These are phyloP conservation scores for Ceratobasidium sp. DNA, from an alignment of 1,284 basidiomycete species.

Conservation along the genomic window DNA sequence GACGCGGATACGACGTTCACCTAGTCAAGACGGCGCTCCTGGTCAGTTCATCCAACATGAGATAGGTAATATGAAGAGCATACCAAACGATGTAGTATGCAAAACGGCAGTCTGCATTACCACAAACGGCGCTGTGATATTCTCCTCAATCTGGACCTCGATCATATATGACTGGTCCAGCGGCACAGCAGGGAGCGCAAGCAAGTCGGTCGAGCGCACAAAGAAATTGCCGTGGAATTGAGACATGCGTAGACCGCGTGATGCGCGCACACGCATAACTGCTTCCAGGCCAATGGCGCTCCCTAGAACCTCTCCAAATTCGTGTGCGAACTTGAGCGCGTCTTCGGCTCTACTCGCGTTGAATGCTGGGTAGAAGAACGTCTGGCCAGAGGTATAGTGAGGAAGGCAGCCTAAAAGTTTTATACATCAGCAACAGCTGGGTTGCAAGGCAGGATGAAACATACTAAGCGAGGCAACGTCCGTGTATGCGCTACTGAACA, in stretches of 20 bases:
- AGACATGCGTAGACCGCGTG: constrained; percentile 93
- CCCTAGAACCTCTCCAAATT: constrained; percentile 93
- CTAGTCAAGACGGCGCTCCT: constrained; percentile 56
- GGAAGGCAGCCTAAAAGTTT: constrained; percentile 83
- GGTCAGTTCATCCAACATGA: neutral
- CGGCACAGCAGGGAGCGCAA: constrained; percentile 96
- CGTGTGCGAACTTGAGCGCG: constrained; percentile 97
- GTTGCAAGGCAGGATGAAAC: constrained; percentile 47
- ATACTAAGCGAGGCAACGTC: constrained; percentile 93
- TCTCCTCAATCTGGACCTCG: constrained; percentile 98
- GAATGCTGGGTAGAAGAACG: constrained; percentile 99
- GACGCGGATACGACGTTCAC: constrained; percentile 96
- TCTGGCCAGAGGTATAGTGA: constrained; percentile 97
- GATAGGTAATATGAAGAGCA: constrained; percentile 48
- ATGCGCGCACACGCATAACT: constrained; percentile 96
- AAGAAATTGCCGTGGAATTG: constrained; percentile 99
- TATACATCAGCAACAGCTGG: neutral
- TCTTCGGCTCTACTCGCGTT: constrained; percentile 95
- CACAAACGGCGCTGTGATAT: constrained; percentile 90
- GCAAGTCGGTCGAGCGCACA: constrained; percentile 95
- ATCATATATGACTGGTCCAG: constrained; percentile 98
- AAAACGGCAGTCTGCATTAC: constrained; percentile 97
- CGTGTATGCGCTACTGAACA: constrained; percentile 93
- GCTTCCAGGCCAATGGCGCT: constrained; percentile 98
- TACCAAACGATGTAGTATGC: constrained; percentile 96